Evolutionary conservation across 106 monocot species (phyloP), one percentile per base, ranked within the genome.

Genomic region (Acanthochlamys bracteata): DNA sequence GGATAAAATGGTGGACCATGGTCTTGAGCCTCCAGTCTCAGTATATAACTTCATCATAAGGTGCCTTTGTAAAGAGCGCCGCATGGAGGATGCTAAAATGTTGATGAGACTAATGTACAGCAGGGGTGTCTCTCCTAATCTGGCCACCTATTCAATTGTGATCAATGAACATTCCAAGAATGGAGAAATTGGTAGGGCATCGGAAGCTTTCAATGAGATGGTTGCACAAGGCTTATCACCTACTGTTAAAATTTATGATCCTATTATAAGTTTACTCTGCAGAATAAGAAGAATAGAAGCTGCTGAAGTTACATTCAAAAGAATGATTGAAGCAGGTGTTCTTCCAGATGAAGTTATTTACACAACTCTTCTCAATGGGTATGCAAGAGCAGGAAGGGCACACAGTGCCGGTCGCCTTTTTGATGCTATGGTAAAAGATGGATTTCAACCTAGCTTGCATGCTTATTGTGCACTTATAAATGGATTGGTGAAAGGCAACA

Each of bases 21-120:
- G 79, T 25, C 69, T 41, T 57, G 61, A 74, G 26, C 79, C 79
- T 61, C 60, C 61, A 24, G 27, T 79, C 6, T 74, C 66, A 13
- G 69, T 64, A 11, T 79, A 74, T 61, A 79, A 79, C 60, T 70
- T 69, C 53, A 26, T 79, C 2, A 20, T 79, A 71, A 66, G 61
- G 45, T 79, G 47, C 26, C 24, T 79, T 10, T 79, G 55, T 65
- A 79, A 74, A 26, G 70, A 74, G 65, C 57, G 56, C n/a, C 51
- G 19, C 4, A 66, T 62, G 41, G 65, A 62, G 20, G 66, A 66
- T 61, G 74, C 46, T 66, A n/a, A 61, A 55, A 58, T 55, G 25
- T 65, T 74, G 17, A 24, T 70, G 13, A 49, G 24, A 9, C 53
- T 53, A 39, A 61, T 79, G 73, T 49, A 69, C 52, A 25, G 33